Base-by-base conservation (phyloP, 129 eudicot species). In the Calendula officinalis region DNA sequence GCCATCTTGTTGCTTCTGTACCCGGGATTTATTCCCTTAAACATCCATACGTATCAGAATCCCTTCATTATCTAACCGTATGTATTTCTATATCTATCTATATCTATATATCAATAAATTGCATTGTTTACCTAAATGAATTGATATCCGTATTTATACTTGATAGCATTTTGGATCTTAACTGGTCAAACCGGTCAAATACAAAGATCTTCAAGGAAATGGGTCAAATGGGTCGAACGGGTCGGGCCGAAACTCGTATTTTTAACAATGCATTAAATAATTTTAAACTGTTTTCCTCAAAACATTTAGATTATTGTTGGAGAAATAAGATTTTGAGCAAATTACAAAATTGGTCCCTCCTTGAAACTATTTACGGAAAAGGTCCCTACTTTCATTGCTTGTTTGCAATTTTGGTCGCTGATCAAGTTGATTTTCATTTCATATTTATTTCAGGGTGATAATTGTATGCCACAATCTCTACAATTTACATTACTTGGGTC, bases 1-100 rank as follows among this genome's bases (percentile, higher is more conserved):
- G 85, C 36, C 75, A 82, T 74, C 79, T 91, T 51, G 81, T 91
- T 82, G 82, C 97, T 70, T 91, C 97, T 51, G 86, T 91, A 44
- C 97, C 97, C 42, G 97, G 97, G 48, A 78, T 86, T 49, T 71
- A 91, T 76, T 84, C 92, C 36, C 76, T 64, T 22, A 80, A 67
- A 45, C 78, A 76, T 62, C 85, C 84, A 39, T 72, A 47, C 64
- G 65, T 85, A 32, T 66, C 81, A 33, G 60, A 80, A 30, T 78
- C 86, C 41, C 73, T 33, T 56, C 39, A 76, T 60, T 60, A 17
- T 42, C 46, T 83, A 71, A 70, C 64, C 34, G 91, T 90, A 59
- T 68, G 88, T 65, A 48, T 22, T 22, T 58, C 44, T 7, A 32
- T 71, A 56, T 44, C 30, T 45, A 5, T 45, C 36, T 53, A 35